Evolutionary conservation across 192 early-diverging fungal species (phyloP).

Genomic region (Gigaspora rosea): DNA sequence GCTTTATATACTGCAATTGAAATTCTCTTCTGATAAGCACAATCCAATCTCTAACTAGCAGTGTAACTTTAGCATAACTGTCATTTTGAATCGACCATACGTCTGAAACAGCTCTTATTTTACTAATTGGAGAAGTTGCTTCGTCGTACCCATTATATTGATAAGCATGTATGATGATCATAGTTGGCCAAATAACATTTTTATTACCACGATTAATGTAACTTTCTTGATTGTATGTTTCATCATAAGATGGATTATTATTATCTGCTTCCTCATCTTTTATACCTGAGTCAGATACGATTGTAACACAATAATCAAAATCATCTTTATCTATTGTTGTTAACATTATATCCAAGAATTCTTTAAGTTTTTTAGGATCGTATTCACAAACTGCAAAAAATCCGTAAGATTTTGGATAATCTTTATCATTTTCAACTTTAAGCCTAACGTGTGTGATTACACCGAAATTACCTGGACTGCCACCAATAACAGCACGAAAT

Average conservation of each 20-base stretch:
- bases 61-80: not conserved
- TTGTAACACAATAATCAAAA: not conserved
- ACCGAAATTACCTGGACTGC: not conserved
- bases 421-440: not conserved
- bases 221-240: not conserved
- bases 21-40: not conserved
- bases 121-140: not conserved
- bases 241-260: not conserved
- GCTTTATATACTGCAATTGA: slow-evolving; percentile 1
- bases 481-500: not conserved
- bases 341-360: not conserved
- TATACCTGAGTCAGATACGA: not conserved
- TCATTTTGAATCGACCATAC: not conserved
- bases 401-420: not conserved
- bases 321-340: not conserved
- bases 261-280: slow-evolving; percentile 15
- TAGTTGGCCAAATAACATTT: not conserved
- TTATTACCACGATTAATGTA: not conserved
- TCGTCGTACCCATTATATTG: not conserved
- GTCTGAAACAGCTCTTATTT: not conserved
- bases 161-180: not conserved
- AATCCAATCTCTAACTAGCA: not conserved
- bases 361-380: not conserved
- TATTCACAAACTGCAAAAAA: not conserved
- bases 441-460: not conserved